Base-by-base conservation (phyloP, 305 asterid genomes). In the Vinca major region DNA sequence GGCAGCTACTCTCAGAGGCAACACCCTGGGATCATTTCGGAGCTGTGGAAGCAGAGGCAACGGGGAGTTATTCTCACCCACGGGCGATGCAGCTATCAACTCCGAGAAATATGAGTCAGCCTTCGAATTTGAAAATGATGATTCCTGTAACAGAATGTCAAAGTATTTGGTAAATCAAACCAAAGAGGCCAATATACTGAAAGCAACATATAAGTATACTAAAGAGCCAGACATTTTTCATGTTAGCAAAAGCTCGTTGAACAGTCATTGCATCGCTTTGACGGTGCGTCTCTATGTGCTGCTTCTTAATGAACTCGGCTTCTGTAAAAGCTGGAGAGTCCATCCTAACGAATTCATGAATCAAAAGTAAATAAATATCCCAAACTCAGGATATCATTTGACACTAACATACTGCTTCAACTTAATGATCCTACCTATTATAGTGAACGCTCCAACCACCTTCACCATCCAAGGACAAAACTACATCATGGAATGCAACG, bases 381-480 rank as follows among this genome's bases (percentile, higher is more conserved):
- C 51, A 62, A 75, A 56, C 45, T 20, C 19, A 44, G 61, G 65
- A 17, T 21, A 56, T 48, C 21, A 37, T 62, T 41, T 3, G 10
- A 62, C 40, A 52, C 4, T 50, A 52, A 41, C 13, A 41, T 19
- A 41, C 14, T 43, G 19, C 37, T 36, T 56, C 36, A 36, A 61
- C 71, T 61, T 52, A 65, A 73, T 50, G 44, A 69, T 16, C 74
- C 73, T 68, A 93, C 99, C 92, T 85, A 73, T 91, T 86, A 67
- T 85, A 79, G 80, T 88, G 88, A 77, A 89, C 97, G 68, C 79
- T 84, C 99, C 99, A 93, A 71, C 99, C 96, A 72, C 99, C 99
- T 91, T 93, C 97, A 41, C 99, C 99, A 74, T 94, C 99, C 96
- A 94, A 84, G 60, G 99, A 94, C 73, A 93, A 85, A 68, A 93